phyloP scores from a whole-genome alignment of 768 basidiomycete genomes.

The Suillus luteus region DNA sequence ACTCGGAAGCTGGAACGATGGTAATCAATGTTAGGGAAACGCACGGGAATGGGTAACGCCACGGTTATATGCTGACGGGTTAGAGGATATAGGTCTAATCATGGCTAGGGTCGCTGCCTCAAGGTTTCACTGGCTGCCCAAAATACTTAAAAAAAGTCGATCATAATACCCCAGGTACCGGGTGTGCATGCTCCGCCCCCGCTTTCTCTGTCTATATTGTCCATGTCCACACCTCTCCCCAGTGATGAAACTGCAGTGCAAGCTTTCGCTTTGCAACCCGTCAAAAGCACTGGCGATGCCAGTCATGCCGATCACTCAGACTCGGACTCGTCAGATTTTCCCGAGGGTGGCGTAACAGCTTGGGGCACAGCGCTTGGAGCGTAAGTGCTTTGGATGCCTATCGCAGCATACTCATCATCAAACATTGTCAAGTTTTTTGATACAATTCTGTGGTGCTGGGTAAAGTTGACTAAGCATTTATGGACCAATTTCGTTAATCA shows the following conservation, averaged over 20 bases:
- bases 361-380: constrained; percentile 29
- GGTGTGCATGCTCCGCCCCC: neutral
- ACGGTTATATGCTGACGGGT: too few relatives aligned
- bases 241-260: neutral
- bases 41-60: neutral
- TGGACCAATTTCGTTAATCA: neutral
- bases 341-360: constrained; percentile 30
- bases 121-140: neutral
- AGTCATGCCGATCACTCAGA: neutral
- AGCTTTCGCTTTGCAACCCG: too few relatives aligned
- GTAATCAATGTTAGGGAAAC: neutral
- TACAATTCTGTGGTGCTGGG: constrained; percentile 42
- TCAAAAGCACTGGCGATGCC: neutral
- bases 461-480: constrained; percentile 13
- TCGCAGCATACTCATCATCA: constrained; percentile 3
- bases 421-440: constrained; percentile 29
- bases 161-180: neutral
- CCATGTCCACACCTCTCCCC: neutral
- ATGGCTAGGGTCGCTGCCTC: neutral
- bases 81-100: neutral
- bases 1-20: neutral
- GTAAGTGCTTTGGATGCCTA: constrained; percentile 14
- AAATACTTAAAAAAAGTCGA: neutral
- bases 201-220: too few relatives aligned
- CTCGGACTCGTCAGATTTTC: constrained; percentile 7